Conservation (phyloP, 441 rosid species). For the Metrosideros polymorpha region DNA sequence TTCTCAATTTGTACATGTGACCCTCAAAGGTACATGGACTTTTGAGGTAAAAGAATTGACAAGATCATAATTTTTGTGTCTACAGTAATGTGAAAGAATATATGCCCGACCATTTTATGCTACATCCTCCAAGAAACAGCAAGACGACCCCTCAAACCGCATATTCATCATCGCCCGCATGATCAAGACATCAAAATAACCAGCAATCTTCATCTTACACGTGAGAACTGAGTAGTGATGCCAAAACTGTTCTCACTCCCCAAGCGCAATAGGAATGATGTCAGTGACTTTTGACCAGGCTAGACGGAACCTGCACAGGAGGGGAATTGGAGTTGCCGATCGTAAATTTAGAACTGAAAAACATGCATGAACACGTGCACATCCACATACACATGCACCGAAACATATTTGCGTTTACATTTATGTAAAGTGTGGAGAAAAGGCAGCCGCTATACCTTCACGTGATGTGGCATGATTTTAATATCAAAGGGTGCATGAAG, state of each 20-base stretch:
- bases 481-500: constrained; percentile 78
- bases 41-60: neutral
- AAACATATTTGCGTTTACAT: neutral
- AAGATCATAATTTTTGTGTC: neutral
- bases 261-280: neutral
- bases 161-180: neutral
- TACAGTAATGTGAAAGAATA: neutral
- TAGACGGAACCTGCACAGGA: constrained; percentile 52
- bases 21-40: neutral
- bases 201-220: neutral
- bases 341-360: neutral
- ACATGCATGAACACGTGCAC: neutral
- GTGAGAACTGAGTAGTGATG: neutral
- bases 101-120: neutral
- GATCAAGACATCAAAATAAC: neutral
- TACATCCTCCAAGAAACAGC: neutral
- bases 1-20: neutral
- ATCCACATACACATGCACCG: neutral
- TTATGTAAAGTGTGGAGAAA: neutral
- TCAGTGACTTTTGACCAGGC: constrained; percentile 35
- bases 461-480: constrained; percentile 97
- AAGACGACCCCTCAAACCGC: neutral
- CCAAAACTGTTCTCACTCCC: neutral
- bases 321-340: neutral
- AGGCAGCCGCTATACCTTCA: constrained; percentile 52